A percentile compares a stretch with the other conserved stretches of the same genome.
Evolutionary conservation across 768 basidiomycete genomes (phyloP).

Genomic region (Agaricus blazei): DNA sequence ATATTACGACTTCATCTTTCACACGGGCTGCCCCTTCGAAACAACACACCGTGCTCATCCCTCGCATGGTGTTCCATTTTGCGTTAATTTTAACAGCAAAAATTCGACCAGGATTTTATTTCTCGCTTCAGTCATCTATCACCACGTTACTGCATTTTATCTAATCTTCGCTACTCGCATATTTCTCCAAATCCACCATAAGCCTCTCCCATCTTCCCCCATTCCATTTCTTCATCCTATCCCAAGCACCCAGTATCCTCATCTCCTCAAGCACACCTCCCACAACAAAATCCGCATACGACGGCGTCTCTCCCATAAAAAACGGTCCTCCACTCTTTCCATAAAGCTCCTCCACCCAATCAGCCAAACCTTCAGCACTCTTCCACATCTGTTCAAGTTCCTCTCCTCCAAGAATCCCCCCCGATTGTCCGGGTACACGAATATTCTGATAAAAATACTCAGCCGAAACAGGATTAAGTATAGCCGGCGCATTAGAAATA

Average conservation of each 20-base stretch:
- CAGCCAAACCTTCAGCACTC: conserved; percentile 26
- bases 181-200: conserved; percentile 10
- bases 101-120: too few species aligned
- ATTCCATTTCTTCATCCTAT: conserved; percentile 31
- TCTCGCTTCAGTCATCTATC: too few species aligned
- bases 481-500: conserved; percentile 14
- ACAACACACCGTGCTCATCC: too few species aligned
- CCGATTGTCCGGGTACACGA: too few species aligned
- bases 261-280: conserved; percentile 25
- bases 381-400: conserved; percentile 31
- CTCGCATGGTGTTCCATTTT: too few species aligned
- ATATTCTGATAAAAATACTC: conserved; percentile 28
- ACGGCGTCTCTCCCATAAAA: conserved; percentile 30
- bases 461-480: conserved; percentile 16
- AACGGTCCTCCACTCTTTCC: conserved; percentile 24
- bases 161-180: conserved; percentile 3
- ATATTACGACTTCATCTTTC: too few species aligned
- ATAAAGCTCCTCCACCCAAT: conserved; percentile 23
- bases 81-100: too few species aligned
- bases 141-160: too few species aligned
- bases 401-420: conserved; percentile 29
- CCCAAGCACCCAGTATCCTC: conserved; percentile 33
- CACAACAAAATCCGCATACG: conserved; percentile 37
- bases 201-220: conserved; percentile 32
- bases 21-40: too few species aligned